Evolutionary conservation across 2,329 filamentous ascomycete species (phyloP).

Genomic region (Orbilia blumenaviensis): DNA sequence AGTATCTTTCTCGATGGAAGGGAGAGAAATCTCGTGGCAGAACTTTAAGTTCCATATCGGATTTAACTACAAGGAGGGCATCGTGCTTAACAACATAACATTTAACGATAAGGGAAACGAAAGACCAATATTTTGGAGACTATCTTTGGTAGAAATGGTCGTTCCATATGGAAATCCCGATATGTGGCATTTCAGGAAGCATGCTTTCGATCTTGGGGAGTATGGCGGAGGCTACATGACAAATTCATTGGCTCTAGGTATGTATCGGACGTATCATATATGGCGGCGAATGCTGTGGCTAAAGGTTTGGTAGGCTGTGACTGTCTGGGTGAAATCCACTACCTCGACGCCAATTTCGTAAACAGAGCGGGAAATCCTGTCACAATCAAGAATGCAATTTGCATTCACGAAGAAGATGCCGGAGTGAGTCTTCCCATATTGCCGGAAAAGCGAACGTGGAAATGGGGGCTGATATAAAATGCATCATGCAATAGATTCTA

Average conservation of each 20-base stretch:
- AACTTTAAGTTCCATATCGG: conserved; percentile 93
- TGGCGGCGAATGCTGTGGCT: neutral
- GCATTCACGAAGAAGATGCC: conserved; percentile 91
- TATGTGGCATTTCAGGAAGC: conserved; percentile 80
- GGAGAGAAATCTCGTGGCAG: conserved; percentile 82
- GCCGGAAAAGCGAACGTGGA: no score
- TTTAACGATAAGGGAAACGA: conserved; percentile 84
- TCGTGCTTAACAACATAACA: conserved; percentile 87
- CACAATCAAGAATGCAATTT: conserved; percentile 91
- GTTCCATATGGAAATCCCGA: conserved; percentile 87
- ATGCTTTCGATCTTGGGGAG: conserved; percentile 82
- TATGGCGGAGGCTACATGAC: conserved; percentile 86
- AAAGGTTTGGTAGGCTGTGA: conserved; percentile 72
- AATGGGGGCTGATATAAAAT: no score
- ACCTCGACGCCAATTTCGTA: conserved; percentile 87
- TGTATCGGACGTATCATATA: neutral
- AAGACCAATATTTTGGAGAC: conserved; percentile 83
- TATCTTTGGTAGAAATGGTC: conserved; percentile 93
- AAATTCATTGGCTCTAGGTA: conserved; percentile 70
- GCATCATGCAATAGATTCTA: conserved; percentile 69
- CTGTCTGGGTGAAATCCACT: conserved; percentile 90
- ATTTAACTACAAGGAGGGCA: conserved; percentile 93
- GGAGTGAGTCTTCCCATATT: conserved; percentile 63
- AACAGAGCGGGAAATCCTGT: conserved; percentile 77
- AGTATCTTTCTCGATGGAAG: conserved; percentile 82